These are phyloP conservation scores for Penicillium thymicola DNA, from an alignment of 2,329 filamentous ascomycete species.

Conservation along the genomic window DNA sequence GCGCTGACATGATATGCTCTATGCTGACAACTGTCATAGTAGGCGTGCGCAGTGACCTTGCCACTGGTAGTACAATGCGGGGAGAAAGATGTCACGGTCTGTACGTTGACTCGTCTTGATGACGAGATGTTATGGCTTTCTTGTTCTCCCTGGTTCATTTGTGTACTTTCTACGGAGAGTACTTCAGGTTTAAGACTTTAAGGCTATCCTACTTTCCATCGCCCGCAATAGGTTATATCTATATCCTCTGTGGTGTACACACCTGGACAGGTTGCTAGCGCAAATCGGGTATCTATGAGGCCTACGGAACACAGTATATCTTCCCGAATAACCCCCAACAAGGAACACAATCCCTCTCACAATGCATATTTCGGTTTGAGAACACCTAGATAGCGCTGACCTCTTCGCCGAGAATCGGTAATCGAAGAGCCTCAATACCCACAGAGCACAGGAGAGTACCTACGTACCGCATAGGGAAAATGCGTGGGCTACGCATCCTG, in stretches of 20 bases:
- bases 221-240: not conserved
- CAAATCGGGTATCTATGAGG: not conserved
- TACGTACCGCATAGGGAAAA: not conserved
- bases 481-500: not conserved
- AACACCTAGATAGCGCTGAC: too few species aligned
- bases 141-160: not conserved
- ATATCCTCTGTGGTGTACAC: not conserved
- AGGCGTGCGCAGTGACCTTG: not conserved
- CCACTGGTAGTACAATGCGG: not conserved
- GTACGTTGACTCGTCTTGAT: not conserved
- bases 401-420: not conserved
- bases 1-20: not conserved
- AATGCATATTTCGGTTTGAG: not conserved
- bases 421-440: not conserved
- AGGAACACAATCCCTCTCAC: not conserved
- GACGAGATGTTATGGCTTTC: not conserved
- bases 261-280: not conserved
- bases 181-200: not conserved
- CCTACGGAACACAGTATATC: not conserved
- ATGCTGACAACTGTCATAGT: not conserved
- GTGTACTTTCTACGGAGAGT: not conserved
- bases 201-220: not conserved
- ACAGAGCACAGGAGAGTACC: not conserved
- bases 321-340: not conserved
- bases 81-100: not conserved